Evolutionary conservation across 2,329 filamentous ascomycete species (phyloP), one percentile per base, ranked within the genome.

Genomic region (Stemphylium lycopersici): DNA sequence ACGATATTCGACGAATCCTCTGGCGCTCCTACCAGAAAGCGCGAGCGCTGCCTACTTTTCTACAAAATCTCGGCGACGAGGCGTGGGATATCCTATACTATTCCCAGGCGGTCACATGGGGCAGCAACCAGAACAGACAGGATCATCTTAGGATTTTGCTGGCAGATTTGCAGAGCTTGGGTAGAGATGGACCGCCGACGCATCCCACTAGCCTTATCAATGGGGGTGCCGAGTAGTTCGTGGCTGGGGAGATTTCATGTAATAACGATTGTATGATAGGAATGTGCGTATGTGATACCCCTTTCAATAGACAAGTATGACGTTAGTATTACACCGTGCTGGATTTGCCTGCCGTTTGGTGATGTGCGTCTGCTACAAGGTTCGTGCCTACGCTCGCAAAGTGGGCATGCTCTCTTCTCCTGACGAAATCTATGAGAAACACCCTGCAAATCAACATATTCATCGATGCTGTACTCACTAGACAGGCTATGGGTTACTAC

Each of bases 51-150:
- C 73, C 73, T 1, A 73, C 67, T 1, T 67, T 76, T 11, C 44
- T 76, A 7, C 57, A 66, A n/a, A 70, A 57, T 13, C 45, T 76
- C 6, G 65, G 66, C 12, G 67, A 72, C 16, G 70, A 75, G 31
- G 70, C 71, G 3, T 76, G 74, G 74, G 74, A 76, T 39, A 67
- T 76, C 6, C 31, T 76, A 38, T 76, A 72, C 47, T 76, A 75
- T 37, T 72, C 66, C 1, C 74, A 76, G 44, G 73, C 73, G 2
- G 72, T 75, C 5, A 72, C 64, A 7, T 76, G 72, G 73, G 44
- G 56, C 1, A 59, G 61, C 1, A 76, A 76, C 49, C 65, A 70
- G 42, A 74, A 73, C 33, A 59, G 72, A 5, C 59, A 68, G 31
- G 48, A 61, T 20, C 71, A 75, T 61, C 46, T 76, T 39, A 53